Conservation (phyloP, 2,329 filamentous ascomycete species). For the Fusarium dimerum region DNA sequence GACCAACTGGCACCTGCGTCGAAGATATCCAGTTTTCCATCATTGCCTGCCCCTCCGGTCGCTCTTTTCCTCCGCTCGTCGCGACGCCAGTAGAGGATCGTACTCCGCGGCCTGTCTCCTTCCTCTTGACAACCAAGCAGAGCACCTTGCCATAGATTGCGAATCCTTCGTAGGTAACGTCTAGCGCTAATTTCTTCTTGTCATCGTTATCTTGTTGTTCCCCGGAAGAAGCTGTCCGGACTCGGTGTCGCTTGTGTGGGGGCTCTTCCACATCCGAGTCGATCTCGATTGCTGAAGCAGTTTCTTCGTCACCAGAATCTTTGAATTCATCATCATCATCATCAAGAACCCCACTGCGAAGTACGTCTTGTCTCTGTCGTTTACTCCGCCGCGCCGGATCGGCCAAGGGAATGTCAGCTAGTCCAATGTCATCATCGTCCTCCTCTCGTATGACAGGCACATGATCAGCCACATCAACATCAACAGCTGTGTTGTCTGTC, state of each 20-base stretch:
- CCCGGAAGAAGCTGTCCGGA: slow-evolving; percentile 26
- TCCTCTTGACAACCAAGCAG: slow-evolving; percentile 83
- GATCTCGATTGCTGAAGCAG: slow-evolving; percentile 38
- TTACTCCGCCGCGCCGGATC: slow-evolving; percentile 28
- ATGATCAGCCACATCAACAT: slow-evolving; percentile 48
- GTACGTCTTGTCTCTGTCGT: slow-evolving; percentile 25
- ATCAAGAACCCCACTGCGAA: neutral
- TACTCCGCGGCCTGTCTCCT: slow-evolving; percentile 55
- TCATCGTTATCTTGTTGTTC: slow-evolving; percentile 54
- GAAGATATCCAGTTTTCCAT: slow-evolving; percentile 87
- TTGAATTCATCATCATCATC: slow-evolving; percentile 36
- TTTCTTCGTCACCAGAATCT: slow-evolving; percentile 37
- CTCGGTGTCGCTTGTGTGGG: slow-evolving; percentile 48
- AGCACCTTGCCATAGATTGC: slow-evolving; percentile 92
- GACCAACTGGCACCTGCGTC: slow-evolving; percentile 63
- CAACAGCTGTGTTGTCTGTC: slow-evolving; percentile 53
- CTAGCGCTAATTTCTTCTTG: slow-evolving; percentile 88
- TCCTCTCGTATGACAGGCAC: slow-evolving; percentile 51
- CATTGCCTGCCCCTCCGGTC: slow-evolving; percentile 59
- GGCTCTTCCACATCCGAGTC: slow-evolving; percentile 43
- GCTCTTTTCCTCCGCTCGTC: slow-evolving; percentile 29
- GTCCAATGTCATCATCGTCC: slow-evolving; percentile 36
- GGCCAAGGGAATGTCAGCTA: slow-evolving; percentile 38
- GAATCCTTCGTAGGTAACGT: slow-evolving; percentile 91
- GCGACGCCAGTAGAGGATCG: slow-evolving; percentile 32